phyloP scores from a whole-genome alignment of 2,329 filamentous ascomycete species.

The Pyricularia sp. region DNA sequence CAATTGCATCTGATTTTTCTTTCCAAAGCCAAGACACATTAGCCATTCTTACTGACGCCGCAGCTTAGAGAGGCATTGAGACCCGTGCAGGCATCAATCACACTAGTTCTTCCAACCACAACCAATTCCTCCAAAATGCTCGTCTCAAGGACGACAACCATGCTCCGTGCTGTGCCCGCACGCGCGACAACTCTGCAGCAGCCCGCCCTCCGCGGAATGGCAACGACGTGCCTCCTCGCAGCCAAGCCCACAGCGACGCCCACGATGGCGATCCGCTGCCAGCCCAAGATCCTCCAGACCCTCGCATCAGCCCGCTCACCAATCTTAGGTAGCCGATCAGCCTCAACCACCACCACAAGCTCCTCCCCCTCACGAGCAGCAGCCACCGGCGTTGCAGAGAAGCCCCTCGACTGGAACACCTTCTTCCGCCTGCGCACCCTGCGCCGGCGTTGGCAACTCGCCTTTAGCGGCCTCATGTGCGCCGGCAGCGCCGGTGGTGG shows the following conservation, averaged over 20 bases:
- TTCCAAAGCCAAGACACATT: not conserved
- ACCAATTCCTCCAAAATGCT: conserved; percentile 3
- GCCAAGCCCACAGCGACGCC: not conserved
- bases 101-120: not conserved
- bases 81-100: not conserved
- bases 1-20: not conserved
- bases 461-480: conserved; percentile 61
- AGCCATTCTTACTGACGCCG: not conserved
- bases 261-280: not conserved
- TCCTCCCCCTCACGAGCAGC: conserved; percentile 10
- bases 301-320: conserved; percentile 11
- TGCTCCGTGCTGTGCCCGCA: conserved; percentile 2
- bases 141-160: conserved; percentile 3
- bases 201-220: not conserved
- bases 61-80: not conserved
- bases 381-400: conserved; percentile 18
- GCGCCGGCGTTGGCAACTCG: conserved; percentile 74
- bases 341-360: conserved; percentile 10
- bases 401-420: conserved; percentile 72
- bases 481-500: conserved; percentile 52
- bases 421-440: conserved; percentile 87
- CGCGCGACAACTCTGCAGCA: not conserved
- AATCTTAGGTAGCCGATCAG: conserved; percentile 7
- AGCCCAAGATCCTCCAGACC: not conserved
- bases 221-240: not conserved